These are phyloP conservation scores for Eucalyptus pauciflora DNA, from an alignment of 345 rosid genomes.

Conservation along the genomic window DNA sequence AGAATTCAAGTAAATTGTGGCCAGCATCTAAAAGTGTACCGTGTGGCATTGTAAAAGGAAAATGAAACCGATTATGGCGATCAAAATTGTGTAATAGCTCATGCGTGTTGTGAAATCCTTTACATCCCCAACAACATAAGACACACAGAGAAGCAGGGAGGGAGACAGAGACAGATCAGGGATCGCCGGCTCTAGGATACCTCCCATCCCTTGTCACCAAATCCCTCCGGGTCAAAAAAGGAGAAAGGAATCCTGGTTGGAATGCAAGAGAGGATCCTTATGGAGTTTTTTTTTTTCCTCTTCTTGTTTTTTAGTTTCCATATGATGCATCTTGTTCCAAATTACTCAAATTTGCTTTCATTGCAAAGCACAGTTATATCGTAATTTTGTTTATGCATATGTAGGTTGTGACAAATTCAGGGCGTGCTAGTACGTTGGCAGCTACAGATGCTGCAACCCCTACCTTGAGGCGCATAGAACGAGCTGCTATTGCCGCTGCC, in stretches of 20 bases:
- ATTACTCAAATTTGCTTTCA: background rate
- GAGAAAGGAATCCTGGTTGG: background rate
- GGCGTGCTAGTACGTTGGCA: constrained; percentile 83
- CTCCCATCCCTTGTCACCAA: background rate
- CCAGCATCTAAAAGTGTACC: background rate
- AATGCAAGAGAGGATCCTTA: background rate
- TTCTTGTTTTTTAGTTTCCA: background rate
- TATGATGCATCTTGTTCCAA: background rate
- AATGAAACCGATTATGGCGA: background rate
- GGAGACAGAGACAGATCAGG: background rate
- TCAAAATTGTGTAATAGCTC: background rate
- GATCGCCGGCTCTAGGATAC: background rate
- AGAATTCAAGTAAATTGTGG: background rate
- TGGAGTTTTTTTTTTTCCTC: background rate
- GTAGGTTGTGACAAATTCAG: constrained; percentile 94
- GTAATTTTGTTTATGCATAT: background rate
- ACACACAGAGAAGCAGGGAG: background rate
- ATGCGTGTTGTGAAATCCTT: background rate
- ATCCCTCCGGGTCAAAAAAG: background rate
- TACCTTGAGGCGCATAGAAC: constrained; percentile 89
- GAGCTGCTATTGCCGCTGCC: constrained; percentile 99
- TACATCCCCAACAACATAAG: background rate
- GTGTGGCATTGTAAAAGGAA: background rate
- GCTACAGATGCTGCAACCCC: constrained; percentile 99
- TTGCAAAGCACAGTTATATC: background rate